These are phyloP conservation scores for Candida tropicalis DNA, from an alignment of 1,139 yeast species.

Conservation along the genomic window DNA sequence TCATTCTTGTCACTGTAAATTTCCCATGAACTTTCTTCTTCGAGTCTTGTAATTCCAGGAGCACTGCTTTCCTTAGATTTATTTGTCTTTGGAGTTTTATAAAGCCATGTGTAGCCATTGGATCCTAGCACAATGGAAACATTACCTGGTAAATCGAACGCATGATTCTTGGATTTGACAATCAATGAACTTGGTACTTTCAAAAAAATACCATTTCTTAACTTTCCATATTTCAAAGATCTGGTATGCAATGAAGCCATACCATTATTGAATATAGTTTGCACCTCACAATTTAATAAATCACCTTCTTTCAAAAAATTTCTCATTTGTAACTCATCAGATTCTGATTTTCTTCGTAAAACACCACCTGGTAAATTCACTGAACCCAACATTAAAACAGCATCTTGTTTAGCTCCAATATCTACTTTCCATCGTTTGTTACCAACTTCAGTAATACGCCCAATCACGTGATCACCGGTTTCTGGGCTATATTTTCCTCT, in stretches of 20 bases:
- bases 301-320: constrained; percentile 96
- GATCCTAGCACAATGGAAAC: constrained; percentile 90
- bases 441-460: constrained; percentile 93
- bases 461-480: constrained; percentile 95
- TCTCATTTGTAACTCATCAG: constrained; percentile 96
- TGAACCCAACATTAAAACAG: constrained; percentile 88
- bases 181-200: constrained; percentile 81
- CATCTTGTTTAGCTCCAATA: constrained; percentile 92
- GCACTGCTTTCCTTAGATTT: constrained; percentile 20
- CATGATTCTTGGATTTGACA: constrained; percentile 82
- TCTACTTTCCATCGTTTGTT: constrained; percentile 96
- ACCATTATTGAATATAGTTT: constrained; percentile 85
- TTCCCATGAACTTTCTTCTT: constrained; percentile 94
- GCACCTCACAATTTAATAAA: constrained; percentile 93
- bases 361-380: constrained; percentile 98
- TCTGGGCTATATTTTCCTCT: constrained; percentile 89
- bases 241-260: constrained; percentile 94
- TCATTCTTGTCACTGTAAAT: constrained; percentile 93
- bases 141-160: constrained; percentile 86
- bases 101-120: constrained; percentile 92
- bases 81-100: constrained; percentile 58
- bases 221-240: constrained; percentile 90
- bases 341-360: constrained; percentile 87
- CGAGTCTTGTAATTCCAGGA: constrained; percentile 72
- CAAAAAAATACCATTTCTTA: constrained; percentile 85